phyloP scores from a whole-genome alignment of 441 rosid genomes.

The Eruca vesicaria region DNA sequence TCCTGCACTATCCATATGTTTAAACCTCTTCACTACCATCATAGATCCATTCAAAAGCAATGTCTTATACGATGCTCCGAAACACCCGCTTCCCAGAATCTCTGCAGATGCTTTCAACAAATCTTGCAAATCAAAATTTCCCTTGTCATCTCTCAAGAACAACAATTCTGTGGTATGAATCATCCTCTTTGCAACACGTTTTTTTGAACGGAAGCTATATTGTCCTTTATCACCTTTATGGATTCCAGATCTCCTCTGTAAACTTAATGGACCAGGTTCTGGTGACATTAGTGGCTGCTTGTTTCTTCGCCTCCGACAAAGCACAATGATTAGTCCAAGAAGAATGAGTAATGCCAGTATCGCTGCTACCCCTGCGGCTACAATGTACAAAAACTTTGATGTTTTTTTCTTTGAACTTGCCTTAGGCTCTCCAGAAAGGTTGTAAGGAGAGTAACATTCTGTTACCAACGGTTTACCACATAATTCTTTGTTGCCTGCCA shows the following conservation, averaged over 20 bases:
- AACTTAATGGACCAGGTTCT: constrained; percentile 44
- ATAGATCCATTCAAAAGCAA: constrained; percentile 24
- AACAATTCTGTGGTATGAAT: constrained; percentile 34
- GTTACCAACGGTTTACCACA: constrained; percentile 55
- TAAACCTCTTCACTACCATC: constrained; percentile 61
- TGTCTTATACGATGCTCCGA: constrained; percentile 60
- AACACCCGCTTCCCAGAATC: constrained; percentile 54
- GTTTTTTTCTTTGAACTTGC: neutral
- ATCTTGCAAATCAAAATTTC: constrained; percentile 48
- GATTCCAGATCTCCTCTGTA: constrained; percentile 38
- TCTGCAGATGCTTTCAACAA: constrained; percentile 61
- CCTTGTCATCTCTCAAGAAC: constrained; percentile 48
- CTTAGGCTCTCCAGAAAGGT: neutral
- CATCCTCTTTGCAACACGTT: constrained; percentile 30
- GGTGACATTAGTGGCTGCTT: constrained; percentile 8
- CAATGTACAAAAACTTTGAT: constrained; percentile 16
- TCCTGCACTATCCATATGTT: constrained; percentile 51
- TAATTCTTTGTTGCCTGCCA: constrained; percentile 62
- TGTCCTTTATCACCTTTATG: constrained; percentile 30
- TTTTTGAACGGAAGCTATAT: constrained; percentile 20
- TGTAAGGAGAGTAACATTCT: constrained; percentile 32
- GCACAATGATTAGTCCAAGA: constrained; percentile 26
- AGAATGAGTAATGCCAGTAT: constrained; percentile 33
- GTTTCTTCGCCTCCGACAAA: constrained; percentile 13
- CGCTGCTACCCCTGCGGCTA: constrained; percentile 28